Conservation (phyloP, 2,329 filamentous ascomycete species). For the Aspergillus pseudoglaucus region DNA sequence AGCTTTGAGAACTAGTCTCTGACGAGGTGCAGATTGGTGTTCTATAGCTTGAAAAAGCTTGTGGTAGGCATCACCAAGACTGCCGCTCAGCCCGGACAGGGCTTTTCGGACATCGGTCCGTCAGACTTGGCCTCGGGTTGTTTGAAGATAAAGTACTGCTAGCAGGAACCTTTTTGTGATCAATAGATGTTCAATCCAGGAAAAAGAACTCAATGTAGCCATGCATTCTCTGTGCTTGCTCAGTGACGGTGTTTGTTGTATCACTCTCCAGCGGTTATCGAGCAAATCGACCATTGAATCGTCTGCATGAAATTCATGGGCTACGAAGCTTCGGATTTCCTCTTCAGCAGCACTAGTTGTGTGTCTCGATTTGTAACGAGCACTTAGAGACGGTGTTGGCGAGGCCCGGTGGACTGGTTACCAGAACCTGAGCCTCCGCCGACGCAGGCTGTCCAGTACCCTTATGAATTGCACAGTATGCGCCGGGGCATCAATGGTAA, state of each 20-base stretch:
- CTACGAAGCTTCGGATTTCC: slow-evolving; percentile 2
- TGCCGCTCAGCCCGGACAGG: background rate
- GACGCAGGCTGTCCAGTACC: background rate
- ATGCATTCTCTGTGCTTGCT: slow-evolving; percentile 1
- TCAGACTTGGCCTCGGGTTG: slow-evolving; percentile 2
- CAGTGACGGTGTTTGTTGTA: background rate
- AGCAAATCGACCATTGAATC: slow-evolving; percentile 1
- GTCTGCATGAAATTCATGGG: background rate
- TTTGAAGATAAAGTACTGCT: slow-evolving; percentile 3
- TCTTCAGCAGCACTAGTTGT: background rate
- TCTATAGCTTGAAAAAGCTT: slow-evolving; percentile 2
- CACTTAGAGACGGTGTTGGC: background rate
- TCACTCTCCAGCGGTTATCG: background rate
- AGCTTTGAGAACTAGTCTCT: background rate
- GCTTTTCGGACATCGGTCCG: slow-evolving; percentile 2
- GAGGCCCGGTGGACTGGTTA: background rate
- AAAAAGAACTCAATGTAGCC: background rate
- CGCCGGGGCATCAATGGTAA: slow-evolving; percentile 1
- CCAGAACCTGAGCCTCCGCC: background rate
- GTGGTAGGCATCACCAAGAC: slow-evolving; percentile 2
- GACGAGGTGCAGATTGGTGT: slow-evolving; percentile 1
- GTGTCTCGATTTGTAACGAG: background rate
- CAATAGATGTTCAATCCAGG: background rate
- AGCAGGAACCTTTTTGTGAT: slow-evolving; percentile 2
- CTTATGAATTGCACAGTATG: background rate